Evolutionary conservation across 129 eudicot species (phyloP).

Genomic region (Flaveria bidentis): DNA sequence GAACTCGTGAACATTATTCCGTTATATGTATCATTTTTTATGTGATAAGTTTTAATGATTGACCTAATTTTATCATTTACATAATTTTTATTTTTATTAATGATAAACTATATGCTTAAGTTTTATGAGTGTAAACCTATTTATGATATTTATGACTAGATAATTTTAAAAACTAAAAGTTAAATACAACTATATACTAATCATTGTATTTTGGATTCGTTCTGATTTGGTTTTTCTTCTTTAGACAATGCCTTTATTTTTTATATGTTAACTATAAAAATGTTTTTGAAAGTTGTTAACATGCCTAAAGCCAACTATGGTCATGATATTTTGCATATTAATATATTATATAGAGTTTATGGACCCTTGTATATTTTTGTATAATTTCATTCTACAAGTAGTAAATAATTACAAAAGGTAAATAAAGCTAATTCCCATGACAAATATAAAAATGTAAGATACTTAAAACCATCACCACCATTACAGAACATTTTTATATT

Average conservation of each 20-base stretch:
- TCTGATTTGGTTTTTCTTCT: not conserved
- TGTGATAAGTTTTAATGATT: not conserved
- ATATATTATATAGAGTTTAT: conserved; percentile 10
- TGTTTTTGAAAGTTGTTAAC: conserved; percentile 31
- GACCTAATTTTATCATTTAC: not conserved
- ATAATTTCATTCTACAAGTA: conserved; percentile 6
- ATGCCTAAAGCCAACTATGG: conserved; percentile 32
- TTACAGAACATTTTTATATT: not conserved
- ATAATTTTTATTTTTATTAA: not conserved
- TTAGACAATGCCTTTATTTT: not conserved
- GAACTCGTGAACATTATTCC: not conserved
- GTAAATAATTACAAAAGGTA: not conserved
- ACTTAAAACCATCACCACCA: not conserved
- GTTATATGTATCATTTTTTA: not conserved
- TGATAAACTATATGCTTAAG: not conserved
- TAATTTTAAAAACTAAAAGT: not conserved
- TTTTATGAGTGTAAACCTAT: not conserved
- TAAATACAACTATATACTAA: conserved; percentile 7
- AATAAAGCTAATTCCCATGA: not conserved
- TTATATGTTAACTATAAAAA: not conserved
- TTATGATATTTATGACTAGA: not conserved
- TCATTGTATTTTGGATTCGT: conserved; percentile 9
- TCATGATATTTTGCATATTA: conserved; percentile 19
- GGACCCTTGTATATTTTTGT: conserved; percentile 9
- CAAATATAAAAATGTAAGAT: conserved; percentile 14